Evolutionary conservation across 805 yeast genomes (phyloP), one percentile per base, ranked within the genome.

Genomic region (Pichia nakasei): DNA sequence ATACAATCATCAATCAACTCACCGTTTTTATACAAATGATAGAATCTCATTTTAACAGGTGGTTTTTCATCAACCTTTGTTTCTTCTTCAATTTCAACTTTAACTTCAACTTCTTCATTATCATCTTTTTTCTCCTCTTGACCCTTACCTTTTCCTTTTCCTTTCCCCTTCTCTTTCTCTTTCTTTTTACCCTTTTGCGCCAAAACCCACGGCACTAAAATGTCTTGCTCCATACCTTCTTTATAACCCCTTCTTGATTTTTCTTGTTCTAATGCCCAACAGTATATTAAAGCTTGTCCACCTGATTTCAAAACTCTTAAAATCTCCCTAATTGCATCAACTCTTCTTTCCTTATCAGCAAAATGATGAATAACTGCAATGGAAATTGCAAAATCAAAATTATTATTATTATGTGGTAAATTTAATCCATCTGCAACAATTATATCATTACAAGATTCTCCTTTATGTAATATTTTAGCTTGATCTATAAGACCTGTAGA

Each of bases 301-400:
- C 78, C 78, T 0, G 50, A 43, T 35, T 60, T 68, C 42, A 93
- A 59, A 24, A 59, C 56, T 19, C 78, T 63, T 33, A 93, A 58
- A 2, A 89, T 80, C 47, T 83, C 84, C 13, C 53, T 52, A 8
- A 93, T 80, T 1, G 96, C 97, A 9, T 73, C 75, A 1, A 85
- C 60, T 42, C 98, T 70, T 57, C 98, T 72, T 48, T 79, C 82
- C 18, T 73, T 75, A 0, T 94, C 86, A n/a, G 95, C 76, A 66
- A 93, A 88, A 60, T 93, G 98, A 57, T 93, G 98, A 17, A 93
- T 80, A 21, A 93, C 98, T 0, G 97, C 97, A 38, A 93, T 89
- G 9, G 94, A 82, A 22, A 93, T 84, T 2, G 95, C 97, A 68
- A 93, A 93, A 56, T 91, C 69, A 55, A 76, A 75, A 12, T 63